Percentiles rank a stretch among this genome's conserved stretches.
These are phyloP conservation scores for Berkeleyomyces rouxiae DNA, from an alignment of 2,329 filamentous ascomycete genomes.

Conservation along the genomic window DNA sequence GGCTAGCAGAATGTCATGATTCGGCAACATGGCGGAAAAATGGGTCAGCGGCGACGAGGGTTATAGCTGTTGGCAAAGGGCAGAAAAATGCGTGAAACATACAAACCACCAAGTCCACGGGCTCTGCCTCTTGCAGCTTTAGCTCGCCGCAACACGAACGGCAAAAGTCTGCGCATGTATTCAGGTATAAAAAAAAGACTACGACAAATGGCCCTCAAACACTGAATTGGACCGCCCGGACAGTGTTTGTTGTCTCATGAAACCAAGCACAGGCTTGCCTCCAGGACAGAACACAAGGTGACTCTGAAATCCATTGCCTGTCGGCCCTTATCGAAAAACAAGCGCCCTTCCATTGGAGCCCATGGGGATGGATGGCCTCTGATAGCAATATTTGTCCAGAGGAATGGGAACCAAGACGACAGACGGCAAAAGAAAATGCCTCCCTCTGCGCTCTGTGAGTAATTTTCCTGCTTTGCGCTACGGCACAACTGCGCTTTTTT, in stretches of 20 bases:
- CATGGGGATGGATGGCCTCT: not conserved
- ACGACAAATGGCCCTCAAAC: no score
- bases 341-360: not conserved
- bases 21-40: not conserved
- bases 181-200: no score
- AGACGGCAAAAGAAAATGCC: not conserved
- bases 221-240: no score
- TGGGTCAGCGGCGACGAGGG: not conserved
- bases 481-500: not conserved
- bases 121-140: not conserved
- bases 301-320: not conserved
- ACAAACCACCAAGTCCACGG: not conserved
- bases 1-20: not conserved
- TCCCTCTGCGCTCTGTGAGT: not conserved
- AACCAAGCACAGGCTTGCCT: no score
- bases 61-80: not conserved
- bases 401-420: not conserved
- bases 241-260: no score
- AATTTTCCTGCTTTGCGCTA: not conserved
- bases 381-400: not conserved
- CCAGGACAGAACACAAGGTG: no score
- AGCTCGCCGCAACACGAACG: no score
- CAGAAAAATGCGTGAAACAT: not conserved
- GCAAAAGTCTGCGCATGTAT: no score
- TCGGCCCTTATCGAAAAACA: not conserved